Base-by-base conservation (phyloP, 2,329 filamentous ascomycete genomes). In the Acarospora socialis region DNA sequence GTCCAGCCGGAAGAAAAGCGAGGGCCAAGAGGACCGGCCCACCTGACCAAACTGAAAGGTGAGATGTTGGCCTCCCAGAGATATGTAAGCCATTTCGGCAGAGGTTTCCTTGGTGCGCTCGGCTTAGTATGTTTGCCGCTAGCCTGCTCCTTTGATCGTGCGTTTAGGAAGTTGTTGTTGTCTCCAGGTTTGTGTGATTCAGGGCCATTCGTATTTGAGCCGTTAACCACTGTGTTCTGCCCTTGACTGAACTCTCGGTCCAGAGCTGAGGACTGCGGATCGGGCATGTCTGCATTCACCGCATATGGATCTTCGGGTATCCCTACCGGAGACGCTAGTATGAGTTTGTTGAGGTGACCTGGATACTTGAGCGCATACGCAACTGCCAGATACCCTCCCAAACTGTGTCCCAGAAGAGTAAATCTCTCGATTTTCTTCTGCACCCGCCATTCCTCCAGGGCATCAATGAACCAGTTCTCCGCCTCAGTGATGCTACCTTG, bases 21-120 rank as follows among this genome's bases (percentile, higher is more conserved):
- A 3, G 90, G 90, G 0, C 90, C 90, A 1, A 98, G 62, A 0
- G 90, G 90, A 1, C 90, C 90, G 2, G 82, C 69, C 65, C 84
- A 77, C 37, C 90, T 80, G 9, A 98, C 73, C 29, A 98, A 63
- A 43, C 77, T 87, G 55, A 98, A 98, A 5, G 90, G 90, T 0
- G 86, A 94, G 41, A 95, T 73, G 51, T 98, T 98, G 44, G 84
- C 81, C 44, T 98, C 90, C 90, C 90, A 98, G 4, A 98, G 71
- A 59, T 86, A 94, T 34, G 77, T 75, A 13, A 95, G 63, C 86
- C 87, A 94, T 54, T 77, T 75, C 0, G 86, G 83, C 3, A 90
- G 55, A 2, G 75, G 77, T 9, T 67, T 61, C 13, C 66, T 60
- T 0, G 71, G 68, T 1, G 68, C 55, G n/a, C 43, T 61, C 55